These are phyloP conservation scores for Geotrichum ghanense DNA, from an alignment of 805 yeast genomes.

Conservation along the genomic window DNA sequence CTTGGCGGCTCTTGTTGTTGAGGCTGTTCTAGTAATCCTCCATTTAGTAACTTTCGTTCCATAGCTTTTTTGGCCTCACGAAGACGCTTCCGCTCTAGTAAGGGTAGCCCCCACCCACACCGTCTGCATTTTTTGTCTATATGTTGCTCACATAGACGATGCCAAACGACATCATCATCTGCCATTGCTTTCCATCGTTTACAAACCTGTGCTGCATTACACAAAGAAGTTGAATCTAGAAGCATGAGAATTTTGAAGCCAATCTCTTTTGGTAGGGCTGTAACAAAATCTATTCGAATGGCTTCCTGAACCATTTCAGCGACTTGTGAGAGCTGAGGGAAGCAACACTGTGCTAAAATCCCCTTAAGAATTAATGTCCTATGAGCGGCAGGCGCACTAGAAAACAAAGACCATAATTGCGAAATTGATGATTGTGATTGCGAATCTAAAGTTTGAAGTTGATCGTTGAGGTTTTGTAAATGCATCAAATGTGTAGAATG, in stretches of 20 bases:
- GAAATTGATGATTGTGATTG: constrained; percentile 69
- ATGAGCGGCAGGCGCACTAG: constrained; percentile 59
- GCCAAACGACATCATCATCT: constrained; percentile 96
- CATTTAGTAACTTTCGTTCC: constrained; percentile 18
- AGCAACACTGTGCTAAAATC: constrained; percentile 78
- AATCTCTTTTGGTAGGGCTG: constrained; percentile 76
- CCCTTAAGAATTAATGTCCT: constrained; percentile 75
- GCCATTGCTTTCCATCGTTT: constrained; percentile 80
- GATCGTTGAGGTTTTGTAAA: constrained; percentile 51
- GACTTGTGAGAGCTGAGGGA: constrained; percentile 83
- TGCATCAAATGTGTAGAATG: constrained; percentile 43
- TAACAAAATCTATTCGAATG: constrained; percentile 79
- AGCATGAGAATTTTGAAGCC: constrained; percentile 78
- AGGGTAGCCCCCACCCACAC: constrained; percentile 98
- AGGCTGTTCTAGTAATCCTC: not conserved
- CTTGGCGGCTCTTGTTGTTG: constrained; percentile 2
- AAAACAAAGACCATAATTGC: constrained; percentile 75
- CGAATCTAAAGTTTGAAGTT: constrained; percentile 34
- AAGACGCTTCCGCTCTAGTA: constrained; percentile 64
- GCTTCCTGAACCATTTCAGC: constrained; percentile 68
- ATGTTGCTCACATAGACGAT: constrained; percentile 96
- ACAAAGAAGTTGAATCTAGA: constrained; percentile 84
- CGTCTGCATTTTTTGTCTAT: constrained; percentile 95
- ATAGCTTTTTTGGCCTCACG: constrained; percentile 23
- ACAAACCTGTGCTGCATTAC: constrained; percentile 89